These are phyloP conservation scores for Paxillus rubicundulus DNA, from an alignment of 768 basidiomycete genomes.

Conservation along the genomic window DNA sequence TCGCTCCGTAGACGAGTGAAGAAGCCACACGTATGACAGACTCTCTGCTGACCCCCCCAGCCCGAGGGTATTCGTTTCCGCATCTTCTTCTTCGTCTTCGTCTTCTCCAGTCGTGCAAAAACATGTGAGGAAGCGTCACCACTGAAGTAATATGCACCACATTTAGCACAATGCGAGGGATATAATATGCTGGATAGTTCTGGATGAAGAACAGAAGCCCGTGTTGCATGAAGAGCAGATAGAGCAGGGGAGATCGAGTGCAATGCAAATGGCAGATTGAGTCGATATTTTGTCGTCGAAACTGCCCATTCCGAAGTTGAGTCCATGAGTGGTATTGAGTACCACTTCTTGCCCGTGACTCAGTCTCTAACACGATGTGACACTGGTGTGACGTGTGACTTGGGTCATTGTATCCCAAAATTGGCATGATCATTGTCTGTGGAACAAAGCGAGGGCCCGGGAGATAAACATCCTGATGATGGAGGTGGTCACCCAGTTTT, in stretches of 20 bases:
- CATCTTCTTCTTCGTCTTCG: constrained; percentile 20
- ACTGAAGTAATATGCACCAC: constrained; percentile 49
- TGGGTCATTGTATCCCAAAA: constrained; percentile 21
- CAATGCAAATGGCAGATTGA: constrained; percentile 47
- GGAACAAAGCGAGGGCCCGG: constrained; percentile 1
- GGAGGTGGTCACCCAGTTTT: not conserved
- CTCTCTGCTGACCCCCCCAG: constrained; percentile 7
- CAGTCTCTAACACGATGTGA: no score
- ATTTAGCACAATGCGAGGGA: constrained; percentile 45
- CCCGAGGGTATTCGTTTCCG: constrained; percentile 5
- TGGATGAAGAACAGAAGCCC: constrained; percentile 34
- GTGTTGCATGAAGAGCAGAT: constrained; percentile 58
- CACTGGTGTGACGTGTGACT: not conserved
- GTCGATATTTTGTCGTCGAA: constrained; percentile 43
- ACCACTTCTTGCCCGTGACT: no score
- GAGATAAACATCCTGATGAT: not conserved
- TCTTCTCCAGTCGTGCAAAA: constrained; percentile 23
- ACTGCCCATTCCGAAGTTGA: not conserved
- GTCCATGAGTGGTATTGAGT: not conserved
- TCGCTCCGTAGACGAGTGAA: constrained; percentile 1
- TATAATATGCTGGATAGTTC: constrained; percentile 20
- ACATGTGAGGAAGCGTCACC: constrained; percentile 38
- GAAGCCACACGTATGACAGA: constrained; percentile 22
- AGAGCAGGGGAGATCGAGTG: constrained; percentile 53
- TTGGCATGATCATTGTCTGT: constrained; percentile 26